phyloP scores from a whole-genome alignment of 1,284 basidiomycete genomes.

The Puccinia coronata region DNA sequence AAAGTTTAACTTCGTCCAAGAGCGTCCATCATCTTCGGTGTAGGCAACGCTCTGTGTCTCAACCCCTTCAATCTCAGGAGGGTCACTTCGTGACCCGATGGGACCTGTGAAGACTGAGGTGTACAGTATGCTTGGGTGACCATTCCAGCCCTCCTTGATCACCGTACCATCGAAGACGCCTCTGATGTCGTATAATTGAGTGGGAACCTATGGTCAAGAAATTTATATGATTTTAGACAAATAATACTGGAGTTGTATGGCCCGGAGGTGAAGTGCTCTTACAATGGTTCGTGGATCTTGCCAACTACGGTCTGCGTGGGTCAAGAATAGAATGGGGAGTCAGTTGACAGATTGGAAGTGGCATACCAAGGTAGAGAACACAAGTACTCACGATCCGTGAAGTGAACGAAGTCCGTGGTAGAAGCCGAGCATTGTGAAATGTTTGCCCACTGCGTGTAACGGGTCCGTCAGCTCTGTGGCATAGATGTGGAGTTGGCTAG shows the following conservation, averaged over 20 bases:
- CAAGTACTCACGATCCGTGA: conserved; percentile 49
- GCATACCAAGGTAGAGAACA: not conserved
- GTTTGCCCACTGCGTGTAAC: conserved; percentile 51
- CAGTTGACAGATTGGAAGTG: not conserved
- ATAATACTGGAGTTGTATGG: not conserved
- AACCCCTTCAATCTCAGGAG: conserved; percentile 52
- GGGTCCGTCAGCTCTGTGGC: not conserved
- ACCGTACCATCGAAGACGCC: conserved; percentile 54
- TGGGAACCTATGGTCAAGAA: conserved; percentile 49
- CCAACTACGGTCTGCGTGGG: conserved; percentile 25
- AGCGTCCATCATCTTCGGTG: conserved; percentile 53
- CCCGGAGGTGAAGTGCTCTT: not conserved
- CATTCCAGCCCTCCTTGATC: conserved; percentile 52
- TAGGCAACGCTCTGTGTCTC: conserved; percentile 53
- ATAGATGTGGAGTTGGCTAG: not conserved
- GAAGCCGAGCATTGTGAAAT: conserved; percentile 53
- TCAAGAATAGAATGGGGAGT: not conserved
- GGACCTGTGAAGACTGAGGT: conserved; percentile 52
- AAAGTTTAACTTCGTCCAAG: conserved; percentile 54
- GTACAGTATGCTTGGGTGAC: conserved; percentile 53
- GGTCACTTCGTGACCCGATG: conserved; percentile 50
- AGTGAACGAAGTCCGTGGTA: conserved; percentile 51
- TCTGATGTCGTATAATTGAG: conserved; percentile 53
- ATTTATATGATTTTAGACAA: no score
- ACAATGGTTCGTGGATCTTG: conserved; percentile 52